Conservation (phyloP, 1,284 basidiomycete species). For the Anthracocystis walkeri region DNA sequence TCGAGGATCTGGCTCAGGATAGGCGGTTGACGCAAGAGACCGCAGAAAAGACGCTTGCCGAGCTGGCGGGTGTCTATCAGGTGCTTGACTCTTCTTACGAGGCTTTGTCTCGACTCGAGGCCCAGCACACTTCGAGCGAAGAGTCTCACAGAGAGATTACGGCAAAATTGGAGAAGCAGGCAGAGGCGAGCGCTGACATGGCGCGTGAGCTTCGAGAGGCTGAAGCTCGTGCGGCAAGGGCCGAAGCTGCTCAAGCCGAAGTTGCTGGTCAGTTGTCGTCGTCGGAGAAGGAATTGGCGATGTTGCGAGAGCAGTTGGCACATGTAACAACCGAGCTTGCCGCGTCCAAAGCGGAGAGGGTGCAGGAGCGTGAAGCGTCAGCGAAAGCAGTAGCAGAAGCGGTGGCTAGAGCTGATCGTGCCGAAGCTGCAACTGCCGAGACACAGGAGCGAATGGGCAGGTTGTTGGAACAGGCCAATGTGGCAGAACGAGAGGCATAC, state of each 20-base stretch:
- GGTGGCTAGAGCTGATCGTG: conserved; percentile 31
- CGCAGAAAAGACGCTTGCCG: conserved; percentile 38
- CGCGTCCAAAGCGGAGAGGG: conserved; percentile 25
- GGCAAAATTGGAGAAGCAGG: conserved; percentile 15
- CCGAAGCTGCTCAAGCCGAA: conserved; percentile 20
- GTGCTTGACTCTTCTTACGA: conserved; percentile 37
- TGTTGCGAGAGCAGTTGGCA: conserved; percentile 47
- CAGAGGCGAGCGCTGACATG: conserved; percentile 7
- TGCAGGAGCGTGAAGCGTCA: conserved; percentile 35
- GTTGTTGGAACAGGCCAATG: conserved; percentile 19
- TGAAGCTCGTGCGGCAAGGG: conserved; percentile 12
- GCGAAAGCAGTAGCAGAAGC: conserved; percentile 48
- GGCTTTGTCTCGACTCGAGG: conserved; percentile 23
- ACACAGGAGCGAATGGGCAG: conserved; percentile 26
- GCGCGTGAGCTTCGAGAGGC: conserved; percentile 26
- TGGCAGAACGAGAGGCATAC: conserved; percentile 45
- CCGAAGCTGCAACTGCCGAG: conserved; percentile 34
- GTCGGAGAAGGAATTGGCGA: conserved; percentile 23
- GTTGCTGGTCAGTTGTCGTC: conserved; percentile 4
- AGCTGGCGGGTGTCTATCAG: conserved; percentile 36
- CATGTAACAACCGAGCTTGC: conserved; percentile 40
- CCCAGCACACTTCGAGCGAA: conserved; percentile 23
- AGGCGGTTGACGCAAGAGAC: conserved; percentile 13
- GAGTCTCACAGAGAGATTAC: conserved; percentile 20
- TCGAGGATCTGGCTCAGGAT: conserved; percentile 22